Conservation (phyloP, 2,329 filamentous ascomycete genomes). For the Aspergillus phoenicis region DNA sequence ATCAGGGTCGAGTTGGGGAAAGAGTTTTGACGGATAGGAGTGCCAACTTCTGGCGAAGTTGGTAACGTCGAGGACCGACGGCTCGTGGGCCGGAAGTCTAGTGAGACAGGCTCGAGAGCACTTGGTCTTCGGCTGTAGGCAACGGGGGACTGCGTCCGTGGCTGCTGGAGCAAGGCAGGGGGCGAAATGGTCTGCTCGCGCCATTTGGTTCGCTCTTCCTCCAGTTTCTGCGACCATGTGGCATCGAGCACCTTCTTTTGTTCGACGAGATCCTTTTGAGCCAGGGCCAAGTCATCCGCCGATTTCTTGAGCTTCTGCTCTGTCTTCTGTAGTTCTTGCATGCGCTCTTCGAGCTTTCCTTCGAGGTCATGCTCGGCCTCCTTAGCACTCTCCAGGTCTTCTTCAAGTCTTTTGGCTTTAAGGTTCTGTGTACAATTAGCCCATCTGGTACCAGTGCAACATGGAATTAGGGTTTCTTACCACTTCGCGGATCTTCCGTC, state of each 20-base stretch:
- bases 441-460: neutral
- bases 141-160: conserved; percentile 45
- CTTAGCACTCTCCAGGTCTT: conserved; percentile 73
- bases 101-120: conserved; percentile 42
- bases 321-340: conserved; percentile 59
- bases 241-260: conserved; percentile 63
- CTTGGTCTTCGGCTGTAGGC: conserved; percentile 44
- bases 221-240: conserved; percentile 60
- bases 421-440: conserved; percentile 55
- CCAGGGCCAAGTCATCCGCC: conserved; percentile 65
- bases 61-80: conserved; percentile 45
- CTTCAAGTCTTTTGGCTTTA: conserved; percentile 70
- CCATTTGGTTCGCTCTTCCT: conserved; percentile 67
- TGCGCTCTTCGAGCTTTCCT: conserved; percentile 64
- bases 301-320: conserved; percentile 48
- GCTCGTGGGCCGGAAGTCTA: conserved; percentile 43
- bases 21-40: conserved; percentile 52
- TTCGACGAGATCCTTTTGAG: conserved; percentile 58
- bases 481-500: conserved; percentile 84
- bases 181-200: conserved; percentile 48
- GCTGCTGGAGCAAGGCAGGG: conserved; percentile 40
- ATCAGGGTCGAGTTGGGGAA: conserved; percentile 35
- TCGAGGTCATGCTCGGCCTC: conserved; percentile 45
- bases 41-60: conserved; percentile 40
- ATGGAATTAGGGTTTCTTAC: conserved; percentile 53